phyloP scores from a whole-genome alignment of 2,329 filamentous ascomycete genomes.

The Balansia obtecta region DNA sequence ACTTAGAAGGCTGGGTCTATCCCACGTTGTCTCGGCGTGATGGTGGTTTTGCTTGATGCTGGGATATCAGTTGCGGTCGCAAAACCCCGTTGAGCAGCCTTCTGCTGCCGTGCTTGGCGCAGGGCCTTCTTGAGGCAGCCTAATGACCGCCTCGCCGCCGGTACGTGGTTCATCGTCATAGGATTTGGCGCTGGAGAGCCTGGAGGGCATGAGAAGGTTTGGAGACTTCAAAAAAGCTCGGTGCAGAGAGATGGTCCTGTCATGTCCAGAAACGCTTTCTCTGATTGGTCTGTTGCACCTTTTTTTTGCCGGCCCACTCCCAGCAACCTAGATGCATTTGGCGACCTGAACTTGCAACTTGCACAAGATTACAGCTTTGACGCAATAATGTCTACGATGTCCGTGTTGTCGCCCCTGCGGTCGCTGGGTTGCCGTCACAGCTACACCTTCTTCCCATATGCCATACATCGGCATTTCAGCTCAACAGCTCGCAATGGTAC shows the following conservation, averaged over 20 bases:
- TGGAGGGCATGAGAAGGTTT: background rate
- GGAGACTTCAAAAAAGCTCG: conserved; percentile 1
- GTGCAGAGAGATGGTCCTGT: background rate
- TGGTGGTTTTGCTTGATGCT: conserved; percentile 13
- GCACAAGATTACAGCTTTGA: conserved; percentile 1
- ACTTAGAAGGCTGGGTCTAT: background rate
- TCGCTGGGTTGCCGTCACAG: conserved; percentile 10
- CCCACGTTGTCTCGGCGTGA: conserved; percentile 25
- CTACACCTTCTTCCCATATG: background rate
- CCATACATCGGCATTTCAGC: conserved; percentile 15
- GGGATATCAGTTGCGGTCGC: conserved; percentile 23
- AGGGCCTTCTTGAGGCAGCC: conserved; percentile 57
- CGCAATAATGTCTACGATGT: conserved; percentile 11
- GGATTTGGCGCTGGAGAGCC: conserved; percentile 7
- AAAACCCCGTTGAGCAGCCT: conserved; percentile 32
- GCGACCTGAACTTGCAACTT: background rate
- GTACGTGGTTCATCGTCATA: conserved; percentile 46
- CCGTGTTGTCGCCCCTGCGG: conserved; percentile 15
- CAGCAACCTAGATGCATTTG: background rate
- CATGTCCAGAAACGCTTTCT: conserved; percentile 8
- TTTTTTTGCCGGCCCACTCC: conserved; percentile 18
- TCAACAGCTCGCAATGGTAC: conserved; percentile 19
- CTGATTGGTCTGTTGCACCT: conserved; percentile 25
- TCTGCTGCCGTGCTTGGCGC: conserved; percentile 43
- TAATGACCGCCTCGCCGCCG: conserved; percentile 50